Evolutionary conservation across 441 rosid genomes (phyloP).

Genomic region (Jatropha podagrica): DNA sequence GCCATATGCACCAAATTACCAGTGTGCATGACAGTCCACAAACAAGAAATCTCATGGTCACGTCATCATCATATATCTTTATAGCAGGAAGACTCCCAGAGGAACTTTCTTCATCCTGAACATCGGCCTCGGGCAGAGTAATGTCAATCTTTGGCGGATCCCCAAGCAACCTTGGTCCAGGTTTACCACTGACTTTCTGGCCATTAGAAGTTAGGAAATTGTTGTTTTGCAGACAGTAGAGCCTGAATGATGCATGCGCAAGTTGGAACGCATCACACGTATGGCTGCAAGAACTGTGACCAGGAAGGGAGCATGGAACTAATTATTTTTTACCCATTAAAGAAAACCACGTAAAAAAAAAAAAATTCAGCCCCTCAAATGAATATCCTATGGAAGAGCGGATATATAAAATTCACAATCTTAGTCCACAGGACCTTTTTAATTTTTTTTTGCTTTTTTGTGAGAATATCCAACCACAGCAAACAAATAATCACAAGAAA

Average conservation of each 20-base stretch:
- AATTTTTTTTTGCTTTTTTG: not conserved
- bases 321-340: not conserved
- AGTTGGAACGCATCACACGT: slow-evolving; percentile 90
- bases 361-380: not conserved
- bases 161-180: slow-evolving; percentile 74
- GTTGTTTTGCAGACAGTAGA: slow-evolving; percentile 58
- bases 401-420: slow-evolving; percentile 11
- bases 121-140: slow-evolving; percentile 60
- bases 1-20: slow-evolving; percentile 42
- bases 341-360: not conserved
- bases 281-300: slow-evolving; percentile 84
- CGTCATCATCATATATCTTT: slow-evolving; percentile 93
- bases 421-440: not conserved
- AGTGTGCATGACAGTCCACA: slow-evolving; percentile 66
- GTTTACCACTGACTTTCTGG: slow-evolving; percentile 46
- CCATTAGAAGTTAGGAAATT: slow-evolving; percentile 35
- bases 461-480: not conserved
- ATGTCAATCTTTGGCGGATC: slow-evolving; percentile 83
- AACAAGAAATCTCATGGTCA: slow-evolving; percentile 78
- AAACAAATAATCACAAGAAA: slow-evolving; percentile 5
- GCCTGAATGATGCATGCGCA: slow-evolving; percentile 84
- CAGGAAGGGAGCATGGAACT: slow-evolving; percentile 17
- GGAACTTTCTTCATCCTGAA: slow-evolving; percentile 70
- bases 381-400: slow-evolving; percentile 4
- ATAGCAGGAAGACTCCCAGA: slow-evolving; percentile 73